phyloP scores from a whole-genome alignment of 192 early-diverging fungal species.

The Jimgerdemannia lactiflua region DNA sequence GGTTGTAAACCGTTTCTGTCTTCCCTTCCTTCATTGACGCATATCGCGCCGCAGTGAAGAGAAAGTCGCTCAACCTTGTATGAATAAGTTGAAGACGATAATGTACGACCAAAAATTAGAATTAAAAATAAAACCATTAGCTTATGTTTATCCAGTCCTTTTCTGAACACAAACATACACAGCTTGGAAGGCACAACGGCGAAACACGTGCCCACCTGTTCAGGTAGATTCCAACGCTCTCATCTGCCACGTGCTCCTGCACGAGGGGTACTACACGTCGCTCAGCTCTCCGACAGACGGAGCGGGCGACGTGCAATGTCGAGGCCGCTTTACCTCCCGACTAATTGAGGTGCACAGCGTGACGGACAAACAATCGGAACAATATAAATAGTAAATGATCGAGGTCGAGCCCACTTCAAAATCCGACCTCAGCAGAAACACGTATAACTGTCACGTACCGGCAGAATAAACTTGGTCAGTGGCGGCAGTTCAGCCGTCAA shows the following conservation, averaged over 20 bases:
- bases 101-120: background rate
- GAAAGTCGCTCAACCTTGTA: slow-evolving; percentile 76
- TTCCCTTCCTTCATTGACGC: slow-evolving; percentile 69
- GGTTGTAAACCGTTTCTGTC: slow-evolving; percentile 74
- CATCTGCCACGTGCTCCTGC: slow-evolving; percentile 52
- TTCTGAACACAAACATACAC: background rate
- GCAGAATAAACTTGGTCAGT: slow-evolving; percentile 82
- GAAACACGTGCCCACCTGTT: slow-evolving; percentile 49
- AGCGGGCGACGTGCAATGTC: slow-evolving; percentile 79
- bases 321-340: slow-evolving; percentile 85
- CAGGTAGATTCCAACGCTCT: slow-evolving; percentile 61
- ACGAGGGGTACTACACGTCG: slow-evolving; percentile 74
- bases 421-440: background rate
- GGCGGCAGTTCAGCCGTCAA: slow-evolving; percentile 68
- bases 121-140: slow-evolving; percentile 1
- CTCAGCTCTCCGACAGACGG: slow-evolving; percentile 85
- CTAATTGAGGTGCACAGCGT: slow-evolving; percentile 25
- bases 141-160: background rate
- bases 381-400: slow-evolving; percentile 2
- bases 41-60: slow-evolving; percentile 87
- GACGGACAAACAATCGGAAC: background rate
- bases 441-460: slow-evolving; percentile 39
- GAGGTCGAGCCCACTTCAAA: no score
- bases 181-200: background rate
- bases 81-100: background rate